phyloP scores from a whole-genome alignment of 306 rosid genomes.

The Purshia tridentata region DNA sequence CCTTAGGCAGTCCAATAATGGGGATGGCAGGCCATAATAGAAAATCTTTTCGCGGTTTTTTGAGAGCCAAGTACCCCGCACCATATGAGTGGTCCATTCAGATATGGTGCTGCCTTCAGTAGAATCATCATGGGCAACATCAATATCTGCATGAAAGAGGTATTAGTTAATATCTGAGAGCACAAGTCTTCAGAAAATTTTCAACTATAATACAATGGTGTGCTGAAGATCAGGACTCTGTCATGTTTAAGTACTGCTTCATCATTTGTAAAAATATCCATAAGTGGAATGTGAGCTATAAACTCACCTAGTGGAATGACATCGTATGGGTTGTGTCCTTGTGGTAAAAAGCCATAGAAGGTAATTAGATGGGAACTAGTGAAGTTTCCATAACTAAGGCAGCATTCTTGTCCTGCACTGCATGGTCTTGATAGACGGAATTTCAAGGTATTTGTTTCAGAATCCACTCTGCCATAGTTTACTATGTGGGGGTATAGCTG shows the following conservation, averaged over 20 bases:
- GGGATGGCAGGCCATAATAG: constrained; percentile 72
- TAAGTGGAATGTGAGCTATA: constrained; percentile 20
- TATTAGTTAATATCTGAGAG: background rate
- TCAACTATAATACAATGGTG: background rate
- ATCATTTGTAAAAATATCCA: background rate
- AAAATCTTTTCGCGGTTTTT: constrained; percentile 42
- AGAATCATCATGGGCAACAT: constrained; percentile 32
- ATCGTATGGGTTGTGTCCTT: constrained; percentile 78
- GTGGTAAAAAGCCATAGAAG: constrained; percentile 80
- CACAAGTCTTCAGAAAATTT: background rate
- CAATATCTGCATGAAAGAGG: constrained; percentile 47
- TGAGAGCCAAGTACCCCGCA: constrained; percentile 82
- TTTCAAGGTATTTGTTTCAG: constrained; percentile 67
- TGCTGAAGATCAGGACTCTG: background rate
- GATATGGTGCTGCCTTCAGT: constrained; percentile 34
- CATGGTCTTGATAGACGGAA: constrained; percentile 85
- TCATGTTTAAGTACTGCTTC: background rate
- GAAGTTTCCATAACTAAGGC: constrained; percentile 73
- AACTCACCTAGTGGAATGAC: constrained; percentile 69
- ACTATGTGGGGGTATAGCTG: constrained; percentile 76
- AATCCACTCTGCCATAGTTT: constrained; percentile 74
- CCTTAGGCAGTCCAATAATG: constrained; percentile 65
- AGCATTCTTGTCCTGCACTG: constrained; percentile 74
- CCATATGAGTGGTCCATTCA: constrained; percentile 61
- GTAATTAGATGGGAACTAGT: constrained; percentile 73